Evolutionary conservation across 1,139 yeast genomes (phyloP), one percentile per base, ranked within the genome.

Genomic region (Suhomyces ambrosiae): DNA sequence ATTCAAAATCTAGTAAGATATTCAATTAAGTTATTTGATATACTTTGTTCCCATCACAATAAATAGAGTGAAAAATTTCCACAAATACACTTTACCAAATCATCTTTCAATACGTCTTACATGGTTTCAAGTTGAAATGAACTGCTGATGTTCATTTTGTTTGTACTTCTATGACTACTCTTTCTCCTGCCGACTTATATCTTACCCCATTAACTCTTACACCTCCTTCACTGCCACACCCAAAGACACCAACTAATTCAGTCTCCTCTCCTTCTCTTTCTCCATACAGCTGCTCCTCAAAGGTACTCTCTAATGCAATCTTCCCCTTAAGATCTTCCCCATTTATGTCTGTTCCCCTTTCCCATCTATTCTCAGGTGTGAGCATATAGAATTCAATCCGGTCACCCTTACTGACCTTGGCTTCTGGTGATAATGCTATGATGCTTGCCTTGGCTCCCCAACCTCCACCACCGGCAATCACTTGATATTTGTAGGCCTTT

Each of bases 401-500:
- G 52, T 75, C 78, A 10, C 82, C 82, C 13, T 53, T 56, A 3
- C 44, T 38, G 3, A 75, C 56, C 30, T 58, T 53, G 0, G 83
- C 82, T 9, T 74, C 74, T 2, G 84, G 80, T 7, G 82, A 80
- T 14, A 80, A 58, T 1, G 79, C 86, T 10, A 80, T 63, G 54
- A 79, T 75, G 29, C 74, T 71, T 0, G 84, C 77, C 40, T 80
- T 73, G 23, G 80, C 72, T 1, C 84, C 82, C 86, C 86, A 80
- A 8, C 78, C 76, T 2, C 86, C 86, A 3, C 86, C 86, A 1
- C 78, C 78, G 5, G 86, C 86, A 26, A 78, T 71, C 13, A 80
- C 81, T 49, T 76, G 71, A 52, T 63, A 66, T 38, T 68, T 53
- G 30, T 49, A 47, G 4, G 49, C 48, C 9, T 32, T 42, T 6